A percentile compares a stretch with the other conserved stretches of the same genome.
These are phyloP conservation scores for Volvox africanus DNA, from an alignment of 139 green algal species.

Conservation along the genomic window DNA sequence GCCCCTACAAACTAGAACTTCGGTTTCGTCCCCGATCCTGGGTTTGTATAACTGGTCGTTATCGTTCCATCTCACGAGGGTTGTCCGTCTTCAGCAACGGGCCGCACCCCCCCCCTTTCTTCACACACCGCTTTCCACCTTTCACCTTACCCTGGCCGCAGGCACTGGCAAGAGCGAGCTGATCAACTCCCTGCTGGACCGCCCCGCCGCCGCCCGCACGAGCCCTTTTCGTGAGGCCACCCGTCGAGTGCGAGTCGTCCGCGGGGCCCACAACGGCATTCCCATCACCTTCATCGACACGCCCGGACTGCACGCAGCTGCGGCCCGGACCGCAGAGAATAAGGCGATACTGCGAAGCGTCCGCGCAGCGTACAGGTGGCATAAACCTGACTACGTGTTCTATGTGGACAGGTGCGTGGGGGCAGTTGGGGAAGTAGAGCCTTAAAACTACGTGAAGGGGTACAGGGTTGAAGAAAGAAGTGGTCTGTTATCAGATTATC, in stretches of 20 bases:
- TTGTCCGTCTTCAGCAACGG: not conserved
- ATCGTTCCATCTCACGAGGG: too few relatives aligned
- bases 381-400: conserved; percentile 74
- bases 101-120: not conserved
- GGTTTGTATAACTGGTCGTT: too few relatives aligned
- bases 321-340: conserved; percentile 53
- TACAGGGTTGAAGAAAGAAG: too few relatives aligned
- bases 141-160: not conserved
- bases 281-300: conserved; percentile 70
- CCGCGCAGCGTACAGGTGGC: conserved; percentile 43
- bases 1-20: too few relatives aligned
- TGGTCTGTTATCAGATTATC: too few relatives aligned
- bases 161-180: conserved; percentile 70
- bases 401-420: conserved; percentile 69
- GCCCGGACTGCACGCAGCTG: conserved; percentile 63
- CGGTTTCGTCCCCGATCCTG: too few relatives aligned
- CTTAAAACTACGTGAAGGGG: too few relatives aligned
- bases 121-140: not conserved
- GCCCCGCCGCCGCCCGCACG: conserved; percentile 47
- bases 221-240: conserved; percentile 66
- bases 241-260: conserved; percentile 54
- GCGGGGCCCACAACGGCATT: conserved; percentile 59
- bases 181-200: conserved; percentile 68
- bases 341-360: conserved; percentile 53
- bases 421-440: too few relatives aligned